Evolutionary conservation across 1,284 basidiomycete species (phyloP), one percentile per base, ranked within the genome.

Genomic region (Ustilago tritici): DNA sequence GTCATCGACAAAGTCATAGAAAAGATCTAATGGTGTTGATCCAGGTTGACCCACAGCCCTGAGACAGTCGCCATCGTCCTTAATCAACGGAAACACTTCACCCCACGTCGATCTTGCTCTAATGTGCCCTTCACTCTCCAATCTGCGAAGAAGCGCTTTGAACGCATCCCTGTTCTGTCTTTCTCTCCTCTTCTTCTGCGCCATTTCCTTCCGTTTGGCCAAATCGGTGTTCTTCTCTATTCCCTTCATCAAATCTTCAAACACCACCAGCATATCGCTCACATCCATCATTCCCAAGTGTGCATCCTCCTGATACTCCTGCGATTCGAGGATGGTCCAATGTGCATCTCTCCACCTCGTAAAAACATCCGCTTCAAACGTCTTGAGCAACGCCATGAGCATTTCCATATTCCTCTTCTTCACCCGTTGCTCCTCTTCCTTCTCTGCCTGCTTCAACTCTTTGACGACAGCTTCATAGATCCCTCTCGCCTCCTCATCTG

Each of bases 11-110:
- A 90, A 86, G 85, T 99, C 96, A 93, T 94, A 98, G 88, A 98
- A 99, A 11, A 99, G 89, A 78, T 99, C 96, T 47, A 99, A 89
- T 1, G 96, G 95, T 74, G 93, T 94, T 2, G 94, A 96, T 15
- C 97, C 97, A 4, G 94, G 92, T 82, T 93, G 93, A 1, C 95
- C 95, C 7, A 98, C 90, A 85, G 98, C 90, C 68, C 90, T 89
- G 36, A 91, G 88, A 87, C 98, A 97, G n/a, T 94, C 91, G 52
- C 90, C 88, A 81, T 98, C 94, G 36, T 91, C 88, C 31, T 89
- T 89, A 87, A 99, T 91, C 28, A 89, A 86, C 0, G 93, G 92
- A 78, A 94, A 94, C 31, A 95, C 90, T 40, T 93, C 89, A 86
- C 95, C 95, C 95, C 95, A 99, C 84, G 95, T 96, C 3, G 92